These are phyloP conservation scores for Hypoxylon sp. DNA, from an alignment of 2,329 filamentous ascomycete genomes.

Conservation along the genomic window DNA sequence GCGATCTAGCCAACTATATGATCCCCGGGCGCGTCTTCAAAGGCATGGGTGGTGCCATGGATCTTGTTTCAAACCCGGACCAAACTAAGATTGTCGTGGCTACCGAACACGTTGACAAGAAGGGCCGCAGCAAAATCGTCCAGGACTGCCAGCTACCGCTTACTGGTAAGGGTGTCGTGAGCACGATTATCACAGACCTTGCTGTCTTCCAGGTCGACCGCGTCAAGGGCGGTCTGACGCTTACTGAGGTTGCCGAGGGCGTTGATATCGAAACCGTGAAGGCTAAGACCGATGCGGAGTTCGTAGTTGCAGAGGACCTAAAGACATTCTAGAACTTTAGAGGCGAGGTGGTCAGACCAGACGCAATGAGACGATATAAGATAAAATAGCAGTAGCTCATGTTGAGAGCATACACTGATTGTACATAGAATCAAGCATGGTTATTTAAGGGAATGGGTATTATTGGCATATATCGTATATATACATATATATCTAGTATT, in stretches of 20 bases:
- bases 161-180: slow-evolving; percentile 76
- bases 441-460: slow-evolving; percentile 10
- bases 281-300: slow-evolving; percentile 78
- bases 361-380: not conserved
- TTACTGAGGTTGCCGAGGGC: slow-evolving; percentile 79
- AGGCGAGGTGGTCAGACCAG: not conserved
- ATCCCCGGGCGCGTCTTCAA: slow-evolving; percentile 90
- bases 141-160: slow-evolving; percentile 74
- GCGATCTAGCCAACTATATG: slow-evolving; percentile 91
- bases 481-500: slow-evolving; percentile 9
- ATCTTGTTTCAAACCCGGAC: slow-evolving; percentile 78
- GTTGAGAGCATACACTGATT: slow-evolving; percentile 16
- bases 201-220: slow-evolving; percentile 80
- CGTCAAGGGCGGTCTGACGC: slow-evolving; percentile 70
- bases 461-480: slow-evolving; percentile 10
- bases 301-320: slow-evolving; percentile 72
- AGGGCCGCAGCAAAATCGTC: slow-evolving; percentile 77
- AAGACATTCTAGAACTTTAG: slow-evolving; percentile 57
- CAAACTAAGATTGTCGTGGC: slow-evolving; percentile 80
- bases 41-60: slow-evolving; percentile 87
- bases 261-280: slow-evolving; percentile 77
- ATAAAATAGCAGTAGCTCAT: not conserved
- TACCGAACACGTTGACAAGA: slow-evolving; percentile 78
- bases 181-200: slow-evolving; percentile 81
- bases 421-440: slow-evolving; percentile 27